Evolutionary conservation across 2,329 filamentous ascomycete species (phyloP).

Genomic region (Paracoccidioides brasiliensis): DNA sequence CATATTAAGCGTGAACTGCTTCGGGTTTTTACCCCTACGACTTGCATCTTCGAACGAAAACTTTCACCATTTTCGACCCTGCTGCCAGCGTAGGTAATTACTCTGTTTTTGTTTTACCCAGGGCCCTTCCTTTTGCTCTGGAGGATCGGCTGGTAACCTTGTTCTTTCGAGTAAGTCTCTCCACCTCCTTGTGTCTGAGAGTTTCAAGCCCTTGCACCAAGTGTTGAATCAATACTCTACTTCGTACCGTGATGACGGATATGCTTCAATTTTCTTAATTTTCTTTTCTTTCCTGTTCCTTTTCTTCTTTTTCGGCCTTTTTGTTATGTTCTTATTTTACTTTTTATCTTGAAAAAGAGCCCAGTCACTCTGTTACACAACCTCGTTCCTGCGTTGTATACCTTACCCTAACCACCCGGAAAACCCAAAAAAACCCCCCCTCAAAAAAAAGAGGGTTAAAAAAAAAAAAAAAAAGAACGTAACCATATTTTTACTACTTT

Average conservation of each 20-base stretch:
- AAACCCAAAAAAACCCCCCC: not conserved
- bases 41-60: not conserved
- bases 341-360: not conserved
- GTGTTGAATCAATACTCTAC: not conserved
- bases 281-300: not conserved
- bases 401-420: not conserved
- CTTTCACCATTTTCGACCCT: not conserved
- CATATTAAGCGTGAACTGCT: not conserved
- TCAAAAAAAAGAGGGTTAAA: not conserved
- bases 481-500: not conserved
- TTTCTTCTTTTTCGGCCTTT: too few relatives aligned
- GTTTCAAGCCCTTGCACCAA: not conserved
- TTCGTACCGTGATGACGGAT: not conserved
- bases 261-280: not conserved
- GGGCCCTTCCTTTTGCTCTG: not conserved
- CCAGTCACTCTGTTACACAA: not conserved
- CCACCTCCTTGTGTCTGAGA: not conserved
- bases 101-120: not conserved
- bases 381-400: not conserved
- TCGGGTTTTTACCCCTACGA: not conserved
- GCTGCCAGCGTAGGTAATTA: not conserved
- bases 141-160: not conserved
- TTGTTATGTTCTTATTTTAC: not conserved
- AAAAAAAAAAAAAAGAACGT: not conserved
- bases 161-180: not conserved